phyloP scores from a whole-genome alignment of 192 early-diverging fungal species.

The Linderina pennispora region DNA sequence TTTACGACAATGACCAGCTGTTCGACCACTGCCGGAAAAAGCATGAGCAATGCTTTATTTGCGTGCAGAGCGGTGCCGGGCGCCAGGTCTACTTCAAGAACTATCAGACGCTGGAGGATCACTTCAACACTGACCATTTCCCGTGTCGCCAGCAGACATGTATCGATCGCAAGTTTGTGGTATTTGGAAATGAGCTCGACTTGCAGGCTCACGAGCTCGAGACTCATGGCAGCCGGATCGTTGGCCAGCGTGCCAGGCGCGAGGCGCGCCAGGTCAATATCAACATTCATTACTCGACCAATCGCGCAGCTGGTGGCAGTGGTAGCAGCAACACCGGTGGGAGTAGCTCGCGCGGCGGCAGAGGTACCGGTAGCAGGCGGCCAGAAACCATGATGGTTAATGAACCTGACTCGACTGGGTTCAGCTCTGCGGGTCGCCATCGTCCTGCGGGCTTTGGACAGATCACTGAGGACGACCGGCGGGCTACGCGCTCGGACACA shows the following conservation, averaged over 20 bases:
- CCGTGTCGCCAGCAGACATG: slow-evolving; percentile 75
- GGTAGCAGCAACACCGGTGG: background rate
- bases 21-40: slow-evolving; percentile 88
- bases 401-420: slow-evolving; percentile 26
- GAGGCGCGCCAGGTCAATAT: slow-evolving; percentile 38
- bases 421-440: slow-evolving; percentile 36
- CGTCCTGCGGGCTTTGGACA: slow-evolving; percentile 34
- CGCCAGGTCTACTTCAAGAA: slow-evolving; percentile 84
- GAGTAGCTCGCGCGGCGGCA: slow-evolving; percentile 2
- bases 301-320: slow-evolving; percentile 2
- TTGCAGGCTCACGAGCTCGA: slow-evolving; percentile 81
- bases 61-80: slow-evolving; percentile 59
- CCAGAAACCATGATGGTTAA: slow-evolving; percentile 39
- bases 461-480: slow-evolving; percentile 3
- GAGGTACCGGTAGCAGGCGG: slow-evolving; percentile 1
- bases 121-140: slow-evolving; percentile 79
- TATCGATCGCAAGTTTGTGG: slow-evolving; percentile 92
- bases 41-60: slow-evolving; percentile 94
- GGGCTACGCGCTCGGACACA: background rate
- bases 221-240: slow-evolving; percentile 19
- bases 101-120: slow-evolving; percentile 74
- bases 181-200: slow-evolving; percentile 89
- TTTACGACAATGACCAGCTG: slow-evolving; percentile 92
- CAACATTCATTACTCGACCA: slow-evolving; percentile 17
- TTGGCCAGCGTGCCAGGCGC: slow-evolving; percentile 29